Conservation (phyloP, 2,329 filamentous ascomycete species). For the Aspergillus udagawae region DNA sequence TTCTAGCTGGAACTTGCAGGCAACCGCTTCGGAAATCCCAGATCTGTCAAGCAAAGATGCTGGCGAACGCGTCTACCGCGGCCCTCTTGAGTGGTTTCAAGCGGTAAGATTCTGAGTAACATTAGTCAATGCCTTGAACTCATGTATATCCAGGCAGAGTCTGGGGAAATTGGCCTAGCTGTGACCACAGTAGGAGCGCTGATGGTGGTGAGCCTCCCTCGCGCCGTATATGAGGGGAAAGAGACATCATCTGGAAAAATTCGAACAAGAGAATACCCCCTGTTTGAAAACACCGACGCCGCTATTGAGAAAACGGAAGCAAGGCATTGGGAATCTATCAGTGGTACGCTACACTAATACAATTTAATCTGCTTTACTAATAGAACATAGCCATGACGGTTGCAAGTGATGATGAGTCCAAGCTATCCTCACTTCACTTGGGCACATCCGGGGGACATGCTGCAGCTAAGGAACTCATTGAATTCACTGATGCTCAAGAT, state of each 20-base stretch:
- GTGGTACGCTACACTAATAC: constrained; percentile 21
- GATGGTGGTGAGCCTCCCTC: constrained; percentile 19
- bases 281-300: constrained; percentile 14
- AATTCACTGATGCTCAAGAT: constrained; percentile 9
- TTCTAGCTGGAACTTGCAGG: constrained; percentile 5
- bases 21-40: constrained; percentile 13
- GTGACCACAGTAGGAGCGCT: constrained; percentile 23
- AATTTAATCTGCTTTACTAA: constrained; percentile 10
- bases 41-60: constrained; percentile 3
- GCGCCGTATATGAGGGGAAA: constrained; percentile 11
- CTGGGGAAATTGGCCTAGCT: constrained; percentile 18
- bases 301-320: constrained; percentile 6
- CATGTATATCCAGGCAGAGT: constrained; percentile 17
- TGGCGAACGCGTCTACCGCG: constrained; percentile 20
- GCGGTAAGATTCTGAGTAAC: constrained; percentile 20
- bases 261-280: constrained; percentile 15
- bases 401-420: constrained; percentile 8
- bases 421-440: constrained; percentile 24
- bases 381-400: constrained; percentile 22
- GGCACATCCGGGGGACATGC: constrained; percentile 27
- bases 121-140: constrained; percentile 1
- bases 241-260: constrained; percentile 1
- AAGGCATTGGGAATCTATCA: constrained; percentile 30
- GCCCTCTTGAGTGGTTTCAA: constrained; percentile 30
- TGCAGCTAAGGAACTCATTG: constrained; percentile 12